Conservation (phyloP, 495 filamentous ascomycete species). For the Beverwykella pulmonaria region DNA sequence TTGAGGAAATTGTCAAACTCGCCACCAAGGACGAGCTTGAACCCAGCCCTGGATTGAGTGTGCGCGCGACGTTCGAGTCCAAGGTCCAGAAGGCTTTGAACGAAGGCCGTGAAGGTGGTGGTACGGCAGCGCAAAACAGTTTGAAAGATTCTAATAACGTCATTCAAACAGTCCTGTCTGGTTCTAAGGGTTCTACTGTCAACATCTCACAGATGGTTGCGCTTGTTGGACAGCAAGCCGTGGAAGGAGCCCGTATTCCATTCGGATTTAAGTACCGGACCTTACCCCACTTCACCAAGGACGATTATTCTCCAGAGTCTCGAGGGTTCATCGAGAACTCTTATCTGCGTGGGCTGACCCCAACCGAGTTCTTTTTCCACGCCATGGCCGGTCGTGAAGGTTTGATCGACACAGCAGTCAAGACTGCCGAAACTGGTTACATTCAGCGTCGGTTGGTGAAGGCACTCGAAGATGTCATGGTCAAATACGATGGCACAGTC, state of each 20-base stretch:
- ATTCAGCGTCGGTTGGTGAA: constrained; percentile 98
- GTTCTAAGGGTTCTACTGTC: constrained; percentile 96
- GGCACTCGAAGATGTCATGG: constrained; percentile 95
- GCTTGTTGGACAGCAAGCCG: constrained; percentile 93
- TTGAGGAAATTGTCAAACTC: constrained; percentile 67
- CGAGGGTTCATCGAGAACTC: constrained; percentile 99
- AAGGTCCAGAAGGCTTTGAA: constrained; percentile 92
- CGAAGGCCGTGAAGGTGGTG: constrained; percentile 92
- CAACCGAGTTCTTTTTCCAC: constrained; percentile 98
- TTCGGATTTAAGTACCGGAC: constrained; percentile 99
- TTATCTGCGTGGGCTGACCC: constrained; percentile 92
- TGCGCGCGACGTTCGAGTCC: constrained; percentile 96
- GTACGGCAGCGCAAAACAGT: constrained; percentile 85
- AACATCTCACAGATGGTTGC: constrained; percentile 99
- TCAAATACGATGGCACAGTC: constrained; percentile 96
- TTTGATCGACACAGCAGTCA: constrained; percentile 99
- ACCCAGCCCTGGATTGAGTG: constrained; percentile 91
- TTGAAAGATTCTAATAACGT: constrained; percentile 95
- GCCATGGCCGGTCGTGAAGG: constrained; percentile 99
- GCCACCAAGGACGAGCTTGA: constrained; percentile 87
- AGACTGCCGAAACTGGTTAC: constrained; percentile 98
- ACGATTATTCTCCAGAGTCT: constrained; percentile 96
- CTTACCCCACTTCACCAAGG: constrained; percentile 96
- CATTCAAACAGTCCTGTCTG: constrained; percentile 90
- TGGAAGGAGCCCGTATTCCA: constrained; percentile 98